These are phyloP conservation scores for Lathyrus oleraceus DNA, from an alignment of 306 rosid species.

Conservation along the genomic window DNA sequence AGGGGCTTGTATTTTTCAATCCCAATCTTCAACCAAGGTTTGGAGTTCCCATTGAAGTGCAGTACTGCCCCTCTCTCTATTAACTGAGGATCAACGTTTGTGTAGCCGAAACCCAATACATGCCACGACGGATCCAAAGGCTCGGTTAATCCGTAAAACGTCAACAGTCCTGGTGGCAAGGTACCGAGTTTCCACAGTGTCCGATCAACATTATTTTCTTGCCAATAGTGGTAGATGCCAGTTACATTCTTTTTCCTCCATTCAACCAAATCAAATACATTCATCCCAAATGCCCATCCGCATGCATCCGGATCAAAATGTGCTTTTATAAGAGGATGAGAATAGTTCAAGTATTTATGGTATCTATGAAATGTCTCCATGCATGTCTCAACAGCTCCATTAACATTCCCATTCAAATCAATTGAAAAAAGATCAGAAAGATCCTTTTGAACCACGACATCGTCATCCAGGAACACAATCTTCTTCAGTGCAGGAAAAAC, in stretches of 20 bases:
- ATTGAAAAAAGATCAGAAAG: conserved; percentile 69
- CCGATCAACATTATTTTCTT: conserved; percentile 76
- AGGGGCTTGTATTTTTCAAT: conserved; percentile 86
- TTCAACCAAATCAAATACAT: conserved; percentile 81
- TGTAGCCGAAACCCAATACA: conserved; percentile 83
- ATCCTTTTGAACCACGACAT: conserved; percentile 85
- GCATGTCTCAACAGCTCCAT: conserved; percentile 95
- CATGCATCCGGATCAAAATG: conserved; percentile 98
- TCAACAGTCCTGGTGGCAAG: conserved; percentile 85
- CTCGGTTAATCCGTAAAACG: conserved; percentile 83
- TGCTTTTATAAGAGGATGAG: conserved; percentile 77
- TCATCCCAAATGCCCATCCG: conserved; percentile 97
- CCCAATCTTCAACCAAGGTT: conserved; percentile 93
- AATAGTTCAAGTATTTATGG: conserved; percentile 81
- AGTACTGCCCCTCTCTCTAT: conserved; percentile 82
- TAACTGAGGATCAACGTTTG: conserved; percentile 70
- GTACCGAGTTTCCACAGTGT: conserved; percentile 94
- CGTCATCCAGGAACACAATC: conserved; percentile 83
- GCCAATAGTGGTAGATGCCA: conserved; percentile 93
- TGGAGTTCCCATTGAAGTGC: conserved; percentile 89
- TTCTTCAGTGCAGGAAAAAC: conserved; percentile 81
- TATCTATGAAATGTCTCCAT: conserved; percentile 94
- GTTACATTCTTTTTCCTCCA: conserved; percentile 92
- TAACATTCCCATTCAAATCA: conserved; percentile 73
- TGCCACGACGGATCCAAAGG: conserved; percentile 86